Percentiles rank a stretch among this genome's conserved stretches.
Evolutionary conservation across 106 monocot genomes (phyloP).

Genomic region (Dactylorhiza incarnata): DNA sequence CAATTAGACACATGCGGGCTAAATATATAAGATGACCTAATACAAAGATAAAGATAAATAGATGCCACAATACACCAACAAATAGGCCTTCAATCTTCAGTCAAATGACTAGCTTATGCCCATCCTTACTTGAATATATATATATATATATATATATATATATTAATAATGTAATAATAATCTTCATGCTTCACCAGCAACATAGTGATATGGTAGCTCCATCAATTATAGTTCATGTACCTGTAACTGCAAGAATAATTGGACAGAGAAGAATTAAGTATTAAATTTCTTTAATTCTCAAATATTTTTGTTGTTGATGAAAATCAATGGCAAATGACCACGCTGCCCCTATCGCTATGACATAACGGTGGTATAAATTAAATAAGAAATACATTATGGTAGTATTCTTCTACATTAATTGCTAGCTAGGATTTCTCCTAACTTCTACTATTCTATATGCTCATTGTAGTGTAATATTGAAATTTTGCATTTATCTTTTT

Average conservation of each 20-base stretch:
- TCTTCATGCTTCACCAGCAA: background rate
- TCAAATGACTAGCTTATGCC: background rate
- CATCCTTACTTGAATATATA: background rate
- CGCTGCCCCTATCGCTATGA: too few species aligned
- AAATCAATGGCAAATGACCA: too few species aligned
- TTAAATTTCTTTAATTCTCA: background rate
- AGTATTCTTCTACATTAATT: too few species aligned
- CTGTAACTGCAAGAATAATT: background rate
- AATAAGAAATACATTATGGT: background rate
- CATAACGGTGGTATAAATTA: too few species aligned
- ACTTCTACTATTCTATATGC: too few species aligned
- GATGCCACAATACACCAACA: background rate
- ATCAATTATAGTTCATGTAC: conserved; percentile 6
- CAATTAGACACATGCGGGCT: background rate
- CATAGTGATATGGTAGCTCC: background rate
- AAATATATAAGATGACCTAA: background rate
- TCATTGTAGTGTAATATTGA: too few species aligned
- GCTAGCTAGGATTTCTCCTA: too few species aligned
- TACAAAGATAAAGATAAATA: background rate
- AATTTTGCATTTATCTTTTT: too few species aligned
- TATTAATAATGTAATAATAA: background rate
- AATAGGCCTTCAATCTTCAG: background rate
- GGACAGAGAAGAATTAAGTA: background rate
- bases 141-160: background rate
- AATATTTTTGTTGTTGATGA: too few species aligned